Conservation (phyloP, 805 yeast species). For the Clavispora fructus region DNA sequence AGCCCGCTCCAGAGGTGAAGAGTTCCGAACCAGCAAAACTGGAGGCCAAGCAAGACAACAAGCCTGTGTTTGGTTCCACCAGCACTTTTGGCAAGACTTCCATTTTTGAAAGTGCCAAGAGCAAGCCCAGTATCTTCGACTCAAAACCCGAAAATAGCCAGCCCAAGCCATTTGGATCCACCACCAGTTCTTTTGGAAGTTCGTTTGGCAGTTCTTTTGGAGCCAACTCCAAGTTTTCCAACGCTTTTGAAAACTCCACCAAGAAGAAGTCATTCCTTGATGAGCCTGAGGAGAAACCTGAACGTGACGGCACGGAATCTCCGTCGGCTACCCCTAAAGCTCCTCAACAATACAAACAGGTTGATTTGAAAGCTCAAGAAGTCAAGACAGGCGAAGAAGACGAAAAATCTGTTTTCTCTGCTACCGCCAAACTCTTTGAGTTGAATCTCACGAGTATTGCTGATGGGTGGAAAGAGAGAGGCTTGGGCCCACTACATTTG, state of each 20-base stretch:
- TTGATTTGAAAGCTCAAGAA: constrained; percentile 52
- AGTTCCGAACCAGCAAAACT: neutral
- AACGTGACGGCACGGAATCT: constrained; percentile 11
- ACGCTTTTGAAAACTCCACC: constrained; percentile 51
- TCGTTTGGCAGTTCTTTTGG: constrained; percentile 11
- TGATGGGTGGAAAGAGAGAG: constrained; percentile 94
- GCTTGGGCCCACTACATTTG: constrained; percentile 81
- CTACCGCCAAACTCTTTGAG: constrained; percentile 75
- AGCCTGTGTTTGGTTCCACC: constrained; percentile 37
- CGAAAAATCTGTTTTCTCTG: constrained; percentile 62
- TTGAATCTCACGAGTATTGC: constrained; percentile 59
- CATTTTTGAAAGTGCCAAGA: constrained; percentile 20
- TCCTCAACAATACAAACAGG: constrained; percentile 44
- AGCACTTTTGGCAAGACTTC: constrained; percentile 32
- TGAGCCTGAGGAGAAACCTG: constrained; percentile 19
- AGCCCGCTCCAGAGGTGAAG: neutral
- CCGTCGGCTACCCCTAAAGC: constrained; percentile 22
- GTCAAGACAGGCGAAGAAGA: constrained; percentile 86
- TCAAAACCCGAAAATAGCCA: constrained; percentile 1
- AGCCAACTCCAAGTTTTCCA: constrained; percentile 41
- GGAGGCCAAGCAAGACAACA: neutral
- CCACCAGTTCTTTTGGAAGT: constrained; percentile 1
- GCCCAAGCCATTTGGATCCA: constrained; percentile 1
- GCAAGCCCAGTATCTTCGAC: constrained; percentile 23
- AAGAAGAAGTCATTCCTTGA: constrained; percentile 58